Conservation (phyloP, 2,329 filamentous ascomycete species). For the Penicillium sp. region DNA sequence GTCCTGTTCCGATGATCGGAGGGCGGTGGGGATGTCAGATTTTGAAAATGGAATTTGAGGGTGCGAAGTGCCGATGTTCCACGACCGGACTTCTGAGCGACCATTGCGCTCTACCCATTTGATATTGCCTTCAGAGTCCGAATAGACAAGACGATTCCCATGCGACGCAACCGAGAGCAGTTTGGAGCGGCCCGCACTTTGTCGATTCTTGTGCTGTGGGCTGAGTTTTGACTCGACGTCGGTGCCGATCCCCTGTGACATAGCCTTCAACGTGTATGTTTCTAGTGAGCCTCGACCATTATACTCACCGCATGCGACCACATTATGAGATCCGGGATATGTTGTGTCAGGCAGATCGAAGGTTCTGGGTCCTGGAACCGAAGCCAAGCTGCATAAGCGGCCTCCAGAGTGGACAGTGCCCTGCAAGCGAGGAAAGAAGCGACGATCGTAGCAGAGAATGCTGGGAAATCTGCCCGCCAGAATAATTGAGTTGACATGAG, state of each 20-base stretch:
- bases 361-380: constrained; percentile 52
- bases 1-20: constrained; percentile 10
- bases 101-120: constrained; percentile 92
- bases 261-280: constrained; percentile 53
- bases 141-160: constrained; percentile 73
- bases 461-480: constrained; percentile 83
- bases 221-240: constrained; percentile 23
- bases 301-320: constrained; percentile 83
- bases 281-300: constrained; percentile 87
- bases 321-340: constrained; percentile 54
- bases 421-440: constrained; percentile 71
- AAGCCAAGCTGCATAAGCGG: constrained; percentile 65
- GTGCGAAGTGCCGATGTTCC: constrained; percentile 51
- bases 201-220: constrained; percentile 64
- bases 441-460: constrained; percentile 81
- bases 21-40: constrained; percentile 6
- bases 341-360: constrained; percentile 36
- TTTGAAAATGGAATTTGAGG: constrained; percentile 12
- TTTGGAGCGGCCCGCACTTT: constrained; percentile 74
- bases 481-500: constrained; percentile 71
- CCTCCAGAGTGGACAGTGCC: constrained; percentile 80
- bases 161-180: constrained; percentile 76
- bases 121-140: constrained; percentile 74
- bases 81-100: constrained; percentile 47
- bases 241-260: constrained; percentile 23